Percentiles rank a stretch among this genome's conserved stretches.
Evolutionary conservation across 495 filamentous ascomycete species (phyloP).

Genomic region (Massariosphaeria phaeospora): DNA sequence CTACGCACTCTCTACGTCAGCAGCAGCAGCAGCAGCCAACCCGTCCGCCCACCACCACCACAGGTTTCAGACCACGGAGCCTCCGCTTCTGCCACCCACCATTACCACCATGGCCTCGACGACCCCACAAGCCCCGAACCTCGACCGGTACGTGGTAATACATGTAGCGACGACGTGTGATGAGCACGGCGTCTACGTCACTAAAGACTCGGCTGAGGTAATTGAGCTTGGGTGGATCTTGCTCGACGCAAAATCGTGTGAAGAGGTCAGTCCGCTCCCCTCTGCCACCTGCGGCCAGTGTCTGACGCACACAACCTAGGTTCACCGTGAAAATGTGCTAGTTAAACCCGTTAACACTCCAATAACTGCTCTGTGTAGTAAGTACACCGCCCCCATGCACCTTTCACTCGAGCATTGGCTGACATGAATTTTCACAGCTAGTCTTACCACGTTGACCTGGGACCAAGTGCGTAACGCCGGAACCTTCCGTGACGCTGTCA

Average conservation of each 20-base stretch:
- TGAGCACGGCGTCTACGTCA: constrained; percentile 98
- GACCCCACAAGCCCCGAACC: constrained; percentile 49
- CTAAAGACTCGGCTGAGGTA: constrained; percentile 97
- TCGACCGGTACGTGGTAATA: constrained; percentile 94
- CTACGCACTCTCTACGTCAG: too few relatives aligned
- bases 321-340: constrained; percentile 90
- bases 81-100: background rate
- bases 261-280: constrained; percentile 64
- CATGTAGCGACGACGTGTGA: constrained; percentile 98
- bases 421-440: constrained; percentile 54
- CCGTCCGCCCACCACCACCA: background rate
- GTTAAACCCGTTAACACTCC: constrained; percentile 98
- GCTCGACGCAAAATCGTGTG: constrained; percentile 80
- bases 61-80: background rate
- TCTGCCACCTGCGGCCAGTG: background rate
- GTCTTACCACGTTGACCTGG: constrained; percentile 96
- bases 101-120: constrained; percentile 37
- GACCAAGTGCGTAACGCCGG: constrained; percentile 96
- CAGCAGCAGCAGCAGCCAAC: background rate
- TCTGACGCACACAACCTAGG: constrained; percentile 47
- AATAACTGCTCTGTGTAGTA: constrained; percentile 97
- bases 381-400: constrained; percentile 42
- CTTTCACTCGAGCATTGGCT: constrained; percentile 5
- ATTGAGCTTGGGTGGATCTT: constrained; percentile 98
- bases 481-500: constrained; percentile 93